A percentile compares a stretch with the other conserved stretches of the same genome.
These are phyloP conservation scores for Thelephora aurantiotincta DNA, from an alignment of 768 basidiomycete genomes.

Conservation along the genomic window DNA sequence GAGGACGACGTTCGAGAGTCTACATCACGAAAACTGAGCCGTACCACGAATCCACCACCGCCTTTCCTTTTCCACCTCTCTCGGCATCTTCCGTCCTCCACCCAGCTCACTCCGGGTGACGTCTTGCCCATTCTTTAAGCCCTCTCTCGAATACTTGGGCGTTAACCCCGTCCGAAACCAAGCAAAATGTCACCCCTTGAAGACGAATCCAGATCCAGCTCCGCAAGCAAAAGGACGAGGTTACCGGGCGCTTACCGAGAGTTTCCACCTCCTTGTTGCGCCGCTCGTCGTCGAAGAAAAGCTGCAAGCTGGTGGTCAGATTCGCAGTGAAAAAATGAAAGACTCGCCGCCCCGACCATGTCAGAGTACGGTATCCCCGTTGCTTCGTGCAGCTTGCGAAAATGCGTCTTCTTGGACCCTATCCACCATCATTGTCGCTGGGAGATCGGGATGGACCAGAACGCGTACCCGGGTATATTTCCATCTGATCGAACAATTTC, in stretches of 20 bases:
- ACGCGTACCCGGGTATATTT: conserved; percentile 55
- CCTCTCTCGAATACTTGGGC: conserved; percentile 56
- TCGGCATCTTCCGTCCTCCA: neutral
- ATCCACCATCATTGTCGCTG: neutral
- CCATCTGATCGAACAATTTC: conserved; percentile 52
- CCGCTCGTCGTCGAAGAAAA: conserved; percentile 38
- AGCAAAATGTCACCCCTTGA: conserved; percentile 68
- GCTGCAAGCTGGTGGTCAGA: conserved; percentile 11
- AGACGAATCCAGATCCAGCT: conserved; percentile 1
- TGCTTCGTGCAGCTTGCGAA: conserved; percentile 45
- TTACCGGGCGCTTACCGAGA: conserved; percentile 12
- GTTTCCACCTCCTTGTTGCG: conserved; percentile 31
- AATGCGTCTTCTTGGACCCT: conserved; percentile 77
- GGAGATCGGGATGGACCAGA: neutral
- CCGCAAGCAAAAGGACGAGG: neutral
- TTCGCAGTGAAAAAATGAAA: neutral
- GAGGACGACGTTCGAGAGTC: neutral
- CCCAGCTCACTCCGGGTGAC: conserved; percentile 15
- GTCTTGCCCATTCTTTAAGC: conserved; percentile 51
- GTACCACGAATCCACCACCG: neutral
- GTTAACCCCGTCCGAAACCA: conserved; percentile 52
- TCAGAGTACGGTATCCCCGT: conserved; percentile 39
- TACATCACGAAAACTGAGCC: neutral
- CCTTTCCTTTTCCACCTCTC: neutral
- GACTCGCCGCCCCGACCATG: conserved; percentile 19